Evolutionary conservation across 148 eudicot genomes (phyloP).

Genomic region (Heliosperma pusillum): DNA sequence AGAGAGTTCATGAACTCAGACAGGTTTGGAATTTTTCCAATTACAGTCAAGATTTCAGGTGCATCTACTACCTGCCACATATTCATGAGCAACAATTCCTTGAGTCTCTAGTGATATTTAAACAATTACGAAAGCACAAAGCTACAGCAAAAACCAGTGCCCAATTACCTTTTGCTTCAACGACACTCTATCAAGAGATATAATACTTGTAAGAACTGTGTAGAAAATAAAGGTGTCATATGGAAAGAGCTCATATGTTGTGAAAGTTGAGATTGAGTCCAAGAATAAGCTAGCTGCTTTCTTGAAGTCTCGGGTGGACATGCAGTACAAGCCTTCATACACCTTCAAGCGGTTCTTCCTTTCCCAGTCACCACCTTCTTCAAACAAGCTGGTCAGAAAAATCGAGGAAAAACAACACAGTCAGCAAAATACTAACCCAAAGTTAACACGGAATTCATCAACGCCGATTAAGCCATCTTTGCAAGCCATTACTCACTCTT

Average conservation of each 20-base stretch:
- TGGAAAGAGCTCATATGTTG: conserved; percentile 88
- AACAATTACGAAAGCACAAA: neutral
- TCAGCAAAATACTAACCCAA: neutral
- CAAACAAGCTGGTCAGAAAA: conserved; percentile 60
- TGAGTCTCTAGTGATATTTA: neutral
- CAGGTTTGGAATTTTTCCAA: conserved; percentile 71
- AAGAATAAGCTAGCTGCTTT: conserved; percentile 78
- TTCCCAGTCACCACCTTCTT: conserved; percentile 98
- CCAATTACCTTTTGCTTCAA: conserved; percentile 57
- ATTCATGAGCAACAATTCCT: neutral
- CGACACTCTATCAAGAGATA: no score
- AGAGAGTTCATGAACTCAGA: conserved; percentile 84
- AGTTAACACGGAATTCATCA: neutral
- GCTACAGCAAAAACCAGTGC: neutral
- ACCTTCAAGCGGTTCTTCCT: conserved; percentile 96
- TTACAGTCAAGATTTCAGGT: conserved; percentile 91
- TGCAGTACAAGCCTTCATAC: conserved; percentile 39
- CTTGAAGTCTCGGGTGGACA: conserved; percentile 75
- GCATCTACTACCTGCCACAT: conserved; percentile 89
- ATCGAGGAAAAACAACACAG: conserved; percentile 4
- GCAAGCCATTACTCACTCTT: conserved; percentile 43
- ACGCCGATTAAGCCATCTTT: neutral
- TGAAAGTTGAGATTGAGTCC: conserved; percentile 95
- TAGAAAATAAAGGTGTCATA: conserved; percentile 88
- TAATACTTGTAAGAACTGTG: conserved; percentile 60